phyloP scores from a whole-genome alignment of 352 stramenopile genomes.

The Phytopythium cucurbitacearum region DNA sequence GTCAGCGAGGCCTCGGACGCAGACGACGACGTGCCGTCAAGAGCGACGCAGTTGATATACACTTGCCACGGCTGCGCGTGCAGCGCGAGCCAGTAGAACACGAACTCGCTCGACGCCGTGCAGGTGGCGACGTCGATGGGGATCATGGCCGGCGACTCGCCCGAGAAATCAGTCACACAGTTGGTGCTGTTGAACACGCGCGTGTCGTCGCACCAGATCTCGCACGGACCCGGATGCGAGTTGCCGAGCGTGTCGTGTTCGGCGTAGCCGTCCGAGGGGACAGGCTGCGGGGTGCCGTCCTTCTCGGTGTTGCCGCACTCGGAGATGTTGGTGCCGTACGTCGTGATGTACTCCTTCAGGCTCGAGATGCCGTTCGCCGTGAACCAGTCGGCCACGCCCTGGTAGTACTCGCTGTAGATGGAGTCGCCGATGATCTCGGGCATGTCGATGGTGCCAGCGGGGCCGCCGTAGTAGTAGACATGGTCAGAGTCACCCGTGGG shows the following conservation, averaged over 20 bases:
- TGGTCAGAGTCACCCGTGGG: conserved; percentile 11
- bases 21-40: conserved; percentile 8
- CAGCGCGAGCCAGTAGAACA: conserved; percentile 41
- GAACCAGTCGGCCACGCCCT: conserved; percentile 21
- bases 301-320: conserved; percentile 25
- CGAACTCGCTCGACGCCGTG: conserved; percentile 17
- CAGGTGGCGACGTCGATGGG: conserved; percentile 30
- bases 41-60: conserved; percentile 35
- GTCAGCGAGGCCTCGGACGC: not conserved
- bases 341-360: conserved; percentile 23
- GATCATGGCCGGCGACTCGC: conserved; percentile 18
- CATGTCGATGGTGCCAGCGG: conserved; percentile 22
- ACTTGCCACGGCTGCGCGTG: conserved; percentile 34
- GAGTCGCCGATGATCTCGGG: conserved; percentile 15
- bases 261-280: conserved; percentile 17
- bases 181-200: conserved; percentile 37
- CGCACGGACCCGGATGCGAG: conserved; percentile 36
- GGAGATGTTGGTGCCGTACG: conserved; percentile 11
- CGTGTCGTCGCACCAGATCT: conserved; percentile 38
- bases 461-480: conserved; percentile 17
- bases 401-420: conserved; percentile 21
- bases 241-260: conserved; percentile 20
- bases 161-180: conserved; percentile 18
- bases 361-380: conserved; percentile 21
- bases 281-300: conserved; percentile 10